These are phyloP conservation scores for Cephalotrichum gorgonifer DNA, from an alignment of 2,329 filamentous ascomycete species.

Conservation along the genomic window DNA sequence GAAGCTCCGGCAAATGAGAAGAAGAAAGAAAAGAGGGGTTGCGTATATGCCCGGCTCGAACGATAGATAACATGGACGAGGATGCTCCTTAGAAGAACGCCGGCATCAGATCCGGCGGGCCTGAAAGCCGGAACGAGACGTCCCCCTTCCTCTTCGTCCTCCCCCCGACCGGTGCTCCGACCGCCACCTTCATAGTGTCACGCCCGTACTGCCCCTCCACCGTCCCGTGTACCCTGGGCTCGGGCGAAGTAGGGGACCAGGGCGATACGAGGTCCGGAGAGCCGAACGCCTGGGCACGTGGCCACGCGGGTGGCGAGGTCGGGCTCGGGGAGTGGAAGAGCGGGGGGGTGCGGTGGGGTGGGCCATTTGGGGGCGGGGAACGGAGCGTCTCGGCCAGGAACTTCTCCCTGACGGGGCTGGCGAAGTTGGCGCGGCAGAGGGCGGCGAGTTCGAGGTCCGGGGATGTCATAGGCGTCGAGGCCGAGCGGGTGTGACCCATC, in stretches of 20 bases:
- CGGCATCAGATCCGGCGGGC: constrained; percentile 1
- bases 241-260: not conserved
- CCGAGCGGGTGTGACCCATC: not conserved
- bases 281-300: not conserved
- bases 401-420: constrained; percentile 1
- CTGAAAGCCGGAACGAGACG: not conserved
- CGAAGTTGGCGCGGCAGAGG: constrained; percentile 5
- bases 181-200: constrained; percentile 5
- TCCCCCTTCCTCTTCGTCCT: not conserved
- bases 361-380: not conserved
- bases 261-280: not conserved
- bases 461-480: not conserved
- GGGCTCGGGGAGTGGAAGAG: constrained; percentile 1
- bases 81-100: constrained; percentile 3
- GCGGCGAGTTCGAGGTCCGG: not conserved
- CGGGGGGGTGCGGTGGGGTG: not conserved
- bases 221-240: not conserved
- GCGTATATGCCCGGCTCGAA: not conserved
- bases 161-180: not conserved
- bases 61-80: not conserved
- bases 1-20: not conserved
- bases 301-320: not conserved
- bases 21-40: not conserved
- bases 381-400: not conserved
- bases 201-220: constrained; percentile 1